Evolutionary conservation across 345 rosid genomes (phyloP), one percentile per base, ranked within the genome.

Genomic region (Eucalyptus albens): DNA sequence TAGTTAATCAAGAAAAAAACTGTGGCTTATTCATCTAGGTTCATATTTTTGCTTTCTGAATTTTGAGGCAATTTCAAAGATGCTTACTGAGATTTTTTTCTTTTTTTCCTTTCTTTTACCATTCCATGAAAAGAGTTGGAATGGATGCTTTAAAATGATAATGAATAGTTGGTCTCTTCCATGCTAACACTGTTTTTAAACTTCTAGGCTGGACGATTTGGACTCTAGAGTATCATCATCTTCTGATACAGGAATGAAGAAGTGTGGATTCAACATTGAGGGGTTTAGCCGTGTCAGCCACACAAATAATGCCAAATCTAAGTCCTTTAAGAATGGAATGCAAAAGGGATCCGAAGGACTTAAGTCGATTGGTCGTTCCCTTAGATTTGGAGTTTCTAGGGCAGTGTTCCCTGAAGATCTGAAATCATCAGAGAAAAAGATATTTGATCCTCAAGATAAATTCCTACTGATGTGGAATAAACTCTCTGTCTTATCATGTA

Each of bases 321-420:
- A 94, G 90, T 97, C 98, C 59, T 96, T 98, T 62, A 96, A 95
- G 92, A 93, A 87, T 91, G 97, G 99, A 45, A 93, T 98, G 91
- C 95, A 89, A 87, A 96, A 91, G 89, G 99, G 99, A 47, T 97
- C 99, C 12, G 98, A 95, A 92, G 99, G 99, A 42, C 98, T 98
- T 40, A 96, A 94, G 91, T 97, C 99, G 67, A 90, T 98, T 89
- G 99, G 99, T 72, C 97, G 98, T 65, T 95, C 99, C 21, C 96
- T 98, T 87, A 91, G 98, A 86, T 94, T 98, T 86, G 99, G 99
- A 87, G 99, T 97, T 81, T 93, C 99, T 31, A 94, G 97, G 29
- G 98, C 97, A 3, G 98, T 98, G 77, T 98, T 98, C 89, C 98
- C 99, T 3, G 99, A 98, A 93, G 99, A 98, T 92, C 97, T 98